These are phyloP conservation scores for Petunia secreta DNA, from an alignment of 257 asterid genomes.

Conservation along the genomic window DNA sequence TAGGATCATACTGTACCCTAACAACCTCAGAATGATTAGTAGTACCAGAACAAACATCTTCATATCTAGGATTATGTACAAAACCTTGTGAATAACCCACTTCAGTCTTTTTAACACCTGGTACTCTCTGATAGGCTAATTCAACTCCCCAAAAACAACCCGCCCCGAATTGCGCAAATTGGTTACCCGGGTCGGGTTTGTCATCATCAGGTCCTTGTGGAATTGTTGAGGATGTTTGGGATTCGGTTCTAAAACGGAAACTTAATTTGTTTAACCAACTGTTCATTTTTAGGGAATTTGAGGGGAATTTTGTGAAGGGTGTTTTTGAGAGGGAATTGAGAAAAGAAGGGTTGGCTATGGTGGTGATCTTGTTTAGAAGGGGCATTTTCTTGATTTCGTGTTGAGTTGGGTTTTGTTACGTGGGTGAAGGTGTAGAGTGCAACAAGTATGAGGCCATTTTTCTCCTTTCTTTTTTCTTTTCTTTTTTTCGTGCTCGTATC, in stretches of 20 bases:
- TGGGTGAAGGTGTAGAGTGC: too few species aligned
- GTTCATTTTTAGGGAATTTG: slow-evolving; percentile 53
- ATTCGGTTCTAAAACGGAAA: slow-evolving; percentile 53
- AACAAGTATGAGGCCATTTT: too few species aligned
- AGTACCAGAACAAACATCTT: slow-evolving; percentile 74
- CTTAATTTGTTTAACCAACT: slow-evolving; percentile 73
- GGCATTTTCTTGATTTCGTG: too few species aligned
- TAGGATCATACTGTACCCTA: slow-evolving; percentile 82
- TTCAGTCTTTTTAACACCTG: slow-evolving; percentile 78
- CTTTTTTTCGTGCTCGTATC: too few species aligned
- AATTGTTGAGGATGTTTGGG: slow-evolving; percentile 52
- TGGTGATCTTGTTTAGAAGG: background rate
- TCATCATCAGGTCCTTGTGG: slow-evolving; percentile 84
- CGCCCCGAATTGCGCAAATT: slow-evolving; percentile 89
- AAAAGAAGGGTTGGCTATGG: slow-evolving; percentile 40
- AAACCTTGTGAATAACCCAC: slow-evolving; percentile 84
- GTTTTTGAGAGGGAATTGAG: slow-evolving; percentile 36
- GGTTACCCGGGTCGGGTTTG: slow-evolving; percentile 66
- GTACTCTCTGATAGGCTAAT: slow-evolving; percentile 80
- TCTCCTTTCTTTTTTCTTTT: too few species aligned
- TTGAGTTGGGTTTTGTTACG: too few species aligned
- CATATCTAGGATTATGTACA: slow-evolving; percentile 67
- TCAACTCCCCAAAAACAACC: slow-evolving; percentile 99
- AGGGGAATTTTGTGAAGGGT: slow-evolving; percentile 36
- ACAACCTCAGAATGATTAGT: slow-evolving; percentile 89